Conservation (phyloP, 768 basidiomycete species). For the Flagelloscypha sp. region DNA sequence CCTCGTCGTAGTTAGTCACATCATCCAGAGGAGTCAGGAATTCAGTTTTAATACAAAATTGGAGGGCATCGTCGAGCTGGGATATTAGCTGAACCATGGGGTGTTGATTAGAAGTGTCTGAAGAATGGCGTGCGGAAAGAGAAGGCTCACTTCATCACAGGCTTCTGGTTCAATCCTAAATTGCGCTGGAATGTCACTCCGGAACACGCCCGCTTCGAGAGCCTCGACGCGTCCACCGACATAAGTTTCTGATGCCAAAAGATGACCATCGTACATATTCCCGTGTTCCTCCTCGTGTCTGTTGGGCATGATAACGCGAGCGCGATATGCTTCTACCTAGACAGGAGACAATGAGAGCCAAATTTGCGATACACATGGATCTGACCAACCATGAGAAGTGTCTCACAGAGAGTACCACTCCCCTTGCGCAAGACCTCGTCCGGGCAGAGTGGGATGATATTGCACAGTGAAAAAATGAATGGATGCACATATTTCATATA, state of each 20-base stretch:
- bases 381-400: slow-evolving; percentile 81
- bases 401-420: slow-evolving; percentile 94
- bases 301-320: slow-evolving; percentile 94
- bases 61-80: slow-evolving; percentile 86
- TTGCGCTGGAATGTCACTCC: slow-evolving; percentile 89
- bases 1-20: slow-evolving; percentile 92
- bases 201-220: slow-evolving; percentile 94
- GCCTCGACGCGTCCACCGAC: slow-evolving; percentile 99
- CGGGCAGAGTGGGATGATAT: slow-evolving; percentile 94
- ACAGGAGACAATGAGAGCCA: slow-evolving; percentile 4
- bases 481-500: slow-evolving; percentile 99
- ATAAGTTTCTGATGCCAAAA: slow-evolving; percentile 96
- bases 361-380: not conserved
- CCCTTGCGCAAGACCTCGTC: slow-evolving; percentile 97
- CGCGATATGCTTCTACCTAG: slow-evolving; percentile 93
- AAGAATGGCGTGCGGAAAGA: not conserved
- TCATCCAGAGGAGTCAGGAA: slow-evolving; percentile 67
- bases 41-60: slow-evolving; percentile 84
- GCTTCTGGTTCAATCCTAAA: slow-evolving; percentile 92
- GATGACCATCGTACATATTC: slow-evolving; percentile 90
- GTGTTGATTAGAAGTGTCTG: slow-evolving; percentile 3
- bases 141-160: slow-evolving; percentile 58
- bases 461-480: slow-evolving; percentile 98
- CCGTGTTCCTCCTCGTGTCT: slow-evolving; percentile 89
- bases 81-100: slow-evolving; percentile 63